phyloP scores from a whole-genome alignment of 371 early-diverging fungal genomes.

The Sporodiniella umbellata region DNA sequence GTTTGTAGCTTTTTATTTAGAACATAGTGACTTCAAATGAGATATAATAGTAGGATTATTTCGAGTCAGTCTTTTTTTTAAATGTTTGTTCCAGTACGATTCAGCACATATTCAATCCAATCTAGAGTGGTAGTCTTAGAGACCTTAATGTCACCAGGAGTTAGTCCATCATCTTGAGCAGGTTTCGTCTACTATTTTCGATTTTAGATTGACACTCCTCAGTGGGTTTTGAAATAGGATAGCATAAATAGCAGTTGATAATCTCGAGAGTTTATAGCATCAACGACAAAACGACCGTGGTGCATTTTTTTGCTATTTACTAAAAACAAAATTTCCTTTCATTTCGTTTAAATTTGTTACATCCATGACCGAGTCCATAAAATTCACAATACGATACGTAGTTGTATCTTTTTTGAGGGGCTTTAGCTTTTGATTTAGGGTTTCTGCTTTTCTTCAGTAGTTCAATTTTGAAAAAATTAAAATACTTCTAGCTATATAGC shows the following conservation, averaged over 20 bases:
- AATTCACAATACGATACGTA: constrained; percentile 7
- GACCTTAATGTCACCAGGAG: background rate
- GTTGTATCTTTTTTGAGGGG: constrained; percentile 7
- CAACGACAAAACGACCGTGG: constrained; percentile 3
- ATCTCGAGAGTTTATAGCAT: constrained; percentile 4
- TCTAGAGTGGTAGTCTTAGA: constrained; percentile 1
- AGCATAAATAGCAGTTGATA: constrained; percentile 6
- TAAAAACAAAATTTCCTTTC: constrained; percentile 8
- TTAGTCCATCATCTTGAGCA: constrained; percentile 1
- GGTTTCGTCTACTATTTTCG: constrained; percentile 5
- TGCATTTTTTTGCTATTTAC: constrained; percentile 3
- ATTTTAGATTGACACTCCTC: constrained; percentile 12
- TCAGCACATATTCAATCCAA: constrained; percentile 1
- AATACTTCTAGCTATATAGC: constrained; percentile 7
- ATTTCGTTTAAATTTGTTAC: constrained; percentile 3
- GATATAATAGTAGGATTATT: background rate
- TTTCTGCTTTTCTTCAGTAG: constrained; percentile 5
- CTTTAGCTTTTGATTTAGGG: background rate
- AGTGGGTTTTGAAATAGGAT: constrained; percentile 7
- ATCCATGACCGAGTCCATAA: constrained; percentile 8
- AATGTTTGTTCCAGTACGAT: constrained; percentile 1
- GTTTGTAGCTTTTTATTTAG: too few species aligned
- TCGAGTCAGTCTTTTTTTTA: background rate
- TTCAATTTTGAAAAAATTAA: constrained; percentile 4
- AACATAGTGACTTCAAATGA: background rate